Evolutionary conservation across 768 basidiomycete genomes (phyloP), one percentile per base, ranked within the genome.

Genomic region (Rossbeevera mucosa): DNA sequence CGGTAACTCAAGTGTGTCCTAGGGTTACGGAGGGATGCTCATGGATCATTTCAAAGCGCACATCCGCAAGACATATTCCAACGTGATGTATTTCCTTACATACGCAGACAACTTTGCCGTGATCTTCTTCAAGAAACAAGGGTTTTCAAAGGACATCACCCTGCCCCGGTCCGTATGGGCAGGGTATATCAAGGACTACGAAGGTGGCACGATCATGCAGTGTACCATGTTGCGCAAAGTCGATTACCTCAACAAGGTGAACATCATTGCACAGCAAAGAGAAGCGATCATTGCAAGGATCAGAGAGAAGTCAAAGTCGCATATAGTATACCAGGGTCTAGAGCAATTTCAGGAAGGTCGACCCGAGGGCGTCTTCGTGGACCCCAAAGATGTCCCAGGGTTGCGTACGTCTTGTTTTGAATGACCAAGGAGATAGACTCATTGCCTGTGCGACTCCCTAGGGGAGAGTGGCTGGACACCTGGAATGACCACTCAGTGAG

Each of bases 81-180:
- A 80, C 38, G 91, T 97, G 83, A 84, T 87, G 80, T 84, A 96
- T 69, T 98, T 97, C 72, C 76, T 99, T 29, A 97, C 96, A 4
- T 99, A 98, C 64, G 96, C 96, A 44, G 96, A 99, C 72, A 98
- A 98, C 69, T 99, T 92, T 66, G 96, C 96, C 16, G 94, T 98
- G 33, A 95, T 96, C 3, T 99, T 97, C 71, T 98, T 99, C 77
- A 93, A 93, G 68, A 99, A 98, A 67, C 96, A 98, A 74, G 96
- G 96, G 0, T 99, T 99, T 70, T 90, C 92, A 6, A 98, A 98
- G 68, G 94, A 98, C 52, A 95, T 99, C 55, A 87, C 88, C 0
- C 79, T 96, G n/a, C 86, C 87, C 54, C 81, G 94, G 41, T 83
- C 88, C 2, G 77, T 87, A 7, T 99, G 96, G 96, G 94, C 95